These are phyloP conservation scores for Gloeopeniophorella convolvens DNA, from an alignment of 768 basidiomycete genomes.

Conservation along the genomic window DNA sequence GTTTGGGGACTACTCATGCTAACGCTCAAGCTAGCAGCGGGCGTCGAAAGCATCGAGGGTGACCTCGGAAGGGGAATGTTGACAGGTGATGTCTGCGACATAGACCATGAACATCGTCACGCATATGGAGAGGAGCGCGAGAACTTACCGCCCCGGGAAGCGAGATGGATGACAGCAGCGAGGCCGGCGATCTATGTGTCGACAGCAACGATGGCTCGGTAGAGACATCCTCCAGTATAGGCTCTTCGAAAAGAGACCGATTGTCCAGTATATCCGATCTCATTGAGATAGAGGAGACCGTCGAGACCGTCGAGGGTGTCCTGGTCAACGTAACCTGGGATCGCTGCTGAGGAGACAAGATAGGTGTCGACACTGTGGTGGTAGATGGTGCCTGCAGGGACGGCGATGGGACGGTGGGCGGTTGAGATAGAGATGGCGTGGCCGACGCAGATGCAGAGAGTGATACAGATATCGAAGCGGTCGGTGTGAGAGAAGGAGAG, in stretches of 20 bases:
- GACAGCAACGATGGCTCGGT: constrained; percentile 56
- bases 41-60: constrained; percentile 31
- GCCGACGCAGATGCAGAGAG: constrained; percentile 26
- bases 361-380: constrained; percentile 8
- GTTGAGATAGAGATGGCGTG: constrained; percentile 30
- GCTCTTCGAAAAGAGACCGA: constrained; percentile 22
- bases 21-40: constrained; percentile 39
- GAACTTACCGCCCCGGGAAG: constrained; percentile 29
- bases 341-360: constrained; percentile 14
- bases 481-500: constrained; percentile 36
- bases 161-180: no score
- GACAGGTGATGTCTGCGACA: constrained; percentile 27
- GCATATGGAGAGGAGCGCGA: neutral
- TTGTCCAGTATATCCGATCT: constrained; percentile 27
- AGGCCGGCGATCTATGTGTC: constrained; percentile 27
- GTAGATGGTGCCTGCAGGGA: constrained; percentile 28
- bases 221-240: constrained; percentile 32
- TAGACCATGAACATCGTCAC: constrained; percentile 8
- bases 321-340: constrained; percentile 28
- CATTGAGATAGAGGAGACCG: constrained; percentile 28
- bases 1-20: constrained; percentile 45
- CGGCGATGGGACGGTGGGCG: constrained; percentile 25
- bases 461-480: constrained; percentile 38
- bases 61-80: constrained; percentile 29
- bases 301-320: constrained; percentile 27